phyloP scores from a whole-genome alignment of 306 rosid species.

The Vigna reflexopilosa region DNA sequence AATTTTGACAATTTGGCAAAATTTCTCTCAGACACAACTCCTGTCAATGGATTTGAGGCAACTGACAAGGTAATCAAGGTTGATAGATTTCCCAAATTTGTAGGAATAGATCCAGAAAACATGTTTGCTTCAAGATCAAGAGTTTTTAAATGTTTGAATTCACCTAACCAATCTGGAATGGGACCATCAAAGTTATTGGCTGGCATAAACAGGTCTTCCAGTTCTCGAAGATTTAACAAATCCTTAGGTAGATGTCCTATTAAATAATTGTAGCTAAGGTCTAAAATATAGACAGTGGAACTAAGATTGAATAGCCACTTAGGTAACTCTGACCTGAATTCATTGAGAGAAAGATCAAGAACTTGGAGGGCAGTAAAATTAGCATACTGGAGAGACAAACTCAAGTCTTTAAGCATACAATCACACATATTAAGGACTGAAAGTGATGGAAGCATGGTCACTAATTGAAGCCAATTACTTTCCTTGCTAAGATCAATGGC shows the following conservation, averaged over 20 bases:
- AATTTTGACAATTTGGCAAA: not conserved
- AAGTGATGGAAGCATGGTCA: not conserved
- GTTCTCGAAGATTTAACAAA: not conserved
- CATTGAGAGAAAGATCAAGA: not conserved
- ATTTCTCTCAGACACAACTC: not conserved
- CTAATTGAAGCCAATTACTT: not conserved
- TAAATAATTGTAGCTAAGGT: not conserved
- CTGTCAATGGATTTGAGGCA: not conserved
- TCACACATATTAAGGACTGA: not conserved
- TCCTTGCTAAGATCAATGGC: not conserved
- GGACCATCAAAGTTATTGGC: not conserved
- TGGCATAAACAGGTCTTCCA: too few species aligned
- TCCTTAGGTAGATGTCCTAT: not conserved
- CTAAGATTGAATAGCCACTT: constrained; percentile 1
- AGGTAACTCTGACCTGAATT: not conserved
- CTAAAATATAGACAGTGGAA: not conserved
- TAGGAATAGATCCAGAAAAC: not conserved
- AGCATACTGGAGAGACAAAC: not conserved
- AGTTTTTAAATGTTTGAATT: not conserved
- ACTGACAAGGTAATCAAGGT: not conserved
- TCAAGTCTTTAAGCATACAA: not conserved
- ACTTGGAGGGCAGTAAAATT: not conserved
- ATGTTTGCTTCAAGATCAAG: not conserved
- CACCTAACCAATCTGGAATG: not conserved
- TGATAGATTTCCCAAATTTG: constrained; percentile 6